A percentile compares a stretch with the other conserved stretches of the same genome.
These are phyloP conservation scores for Exophiala aquamarina DNA, from an alignment of 2,329 filamentous ascomycete genomes.

Conservation along the genomic window DNA sequence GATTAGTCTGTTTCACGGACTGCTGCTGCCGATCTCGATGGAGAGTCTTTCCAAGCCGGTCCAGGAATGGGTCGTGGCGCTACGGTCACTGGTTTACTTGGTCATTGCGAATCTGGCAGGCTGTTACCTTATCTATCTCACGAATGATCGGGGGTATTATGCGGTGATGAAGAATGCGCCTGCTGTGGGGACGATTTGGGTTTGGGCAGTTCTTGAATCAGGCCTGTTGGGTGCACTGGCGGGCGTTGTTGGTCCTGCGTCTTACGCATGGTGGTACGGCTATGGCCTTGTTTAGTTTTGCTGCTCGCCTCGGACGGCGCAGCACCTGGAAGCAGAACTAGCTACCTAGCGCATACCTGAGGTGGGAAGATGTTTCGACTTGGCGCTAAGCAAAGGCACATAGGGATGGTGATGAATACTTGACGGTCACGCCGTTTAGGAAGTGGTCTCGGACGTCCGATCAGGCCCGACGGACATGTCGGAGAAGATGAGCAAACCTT, in stretches of 20 bases:
- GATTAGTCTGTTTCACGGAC: slow-evolving; percentile 47
- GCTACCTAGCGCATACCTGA: too few relatives aligned
- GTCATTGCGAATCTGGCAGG: slow-evolving; percentile 61
- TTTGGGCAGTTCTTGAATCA: slow-evolving; percentile 90
- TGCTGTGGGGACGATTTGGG: slow-evolving; percentile 85
- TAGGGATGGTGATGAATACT: too few relatives aligned
- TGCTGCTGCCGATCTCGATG: slow-evolving; percentile 37
- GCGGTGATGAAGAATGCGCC: slow-evolving; percentile 90
- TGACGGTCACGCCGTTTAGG: too few relatives aligned
- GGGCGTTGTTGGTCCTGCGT: slow-evolving; percentile 52
- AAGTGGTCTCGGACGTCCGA: too few relatives aligned
- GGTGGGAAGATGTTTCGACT: too few relatives aligned
- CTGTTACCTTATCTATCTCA: slow-evolving; percentile 77
- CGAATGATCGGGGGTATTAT: slow-evolving; percentile 77
- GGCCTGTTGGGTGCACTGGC: slow-evolving; percentile 64
- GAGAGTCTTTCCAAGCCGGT: slow-evolving; percentile 2
- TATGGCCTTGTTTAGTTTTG: slow-evolving; percentile 50
- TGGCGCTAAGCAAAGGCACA: too few relatives aligned
- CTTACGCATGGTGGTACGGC: slow-evolving; percentile 56
- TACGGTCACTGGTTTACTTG: slow-evolving; percentile 60
- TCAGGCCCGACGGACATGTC: too few relatives aligned
- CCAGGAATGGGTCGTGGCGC: slow-evolving; percentile 4
- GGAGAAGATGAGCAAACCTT: too few relatives aligned
- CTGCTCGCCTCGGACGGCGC: too few relatives aligned
- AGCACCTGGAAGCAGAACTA: too few relatives aligned